phyloP scores from a whole-genome alignment of 1,284 basidiomycete species.

The Cronartium quercuum region DNA sequence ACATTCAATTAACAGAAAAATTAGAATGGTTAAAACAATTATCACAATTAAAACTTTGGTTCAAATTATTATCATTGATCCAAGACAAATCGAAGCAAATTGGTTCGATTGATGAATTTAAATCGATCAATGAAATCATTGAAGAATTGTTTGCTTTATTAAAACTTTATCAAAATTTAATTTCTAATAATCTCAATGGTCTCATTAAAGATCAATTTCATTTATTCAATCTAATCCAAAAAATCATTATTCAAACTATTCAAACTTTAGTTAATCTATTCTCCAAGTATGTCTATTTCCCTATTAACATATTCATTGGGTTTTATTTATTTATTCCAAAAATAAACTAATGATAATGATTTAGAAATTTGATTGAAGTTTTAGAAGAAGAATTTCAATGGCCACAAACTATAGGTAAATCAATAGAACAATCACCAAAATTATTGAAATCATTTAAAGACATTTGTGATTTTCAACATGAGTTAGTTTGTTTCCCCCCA shows the following conservation, averaged over 20 bases:
- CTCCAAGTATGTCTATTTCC: background rate
- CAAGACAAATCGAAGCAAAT: background rate
- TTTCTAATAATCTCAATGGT: background rate
- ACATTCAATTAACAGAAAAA: background rate
- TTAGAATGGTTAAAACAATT: constrained; percentile 8
- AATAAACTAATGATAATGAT: background rate
- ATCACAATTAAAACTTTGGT: constrained; percentile 7
- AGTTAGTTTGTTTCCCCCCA: background rate
- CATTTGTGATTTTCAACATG: constrained; percentile 1
- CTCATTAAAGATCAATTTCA: background rate
- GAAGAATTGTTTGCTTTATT: constrained; percentile 1
- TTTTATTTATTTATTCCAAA: background rate
- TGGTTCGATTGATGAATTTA: background rate
- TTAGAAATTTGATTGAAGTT: background rate
- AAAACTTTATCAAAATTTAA: constrained; percentile 13
- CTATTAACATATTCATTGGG: background rate
- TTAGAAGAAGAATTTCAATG: constrained; percentile 15
- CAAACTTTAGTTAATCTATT: background rate
- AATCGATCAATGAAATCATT: background rate
- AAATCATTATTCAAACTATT: constrained; percentile 10
- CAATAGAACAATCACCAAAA: constrained; percentile 4
- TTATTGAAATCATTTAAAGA: constrained; percentile 2
- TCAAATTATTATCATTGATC: background rate
- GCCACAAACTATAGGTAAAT: background rate
- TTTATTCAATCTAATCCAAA: constrained; percentile 5